Base-by-base conservation (phyloP, 352 stramenopile species). In the Globisporangium nodosum region DNA sequence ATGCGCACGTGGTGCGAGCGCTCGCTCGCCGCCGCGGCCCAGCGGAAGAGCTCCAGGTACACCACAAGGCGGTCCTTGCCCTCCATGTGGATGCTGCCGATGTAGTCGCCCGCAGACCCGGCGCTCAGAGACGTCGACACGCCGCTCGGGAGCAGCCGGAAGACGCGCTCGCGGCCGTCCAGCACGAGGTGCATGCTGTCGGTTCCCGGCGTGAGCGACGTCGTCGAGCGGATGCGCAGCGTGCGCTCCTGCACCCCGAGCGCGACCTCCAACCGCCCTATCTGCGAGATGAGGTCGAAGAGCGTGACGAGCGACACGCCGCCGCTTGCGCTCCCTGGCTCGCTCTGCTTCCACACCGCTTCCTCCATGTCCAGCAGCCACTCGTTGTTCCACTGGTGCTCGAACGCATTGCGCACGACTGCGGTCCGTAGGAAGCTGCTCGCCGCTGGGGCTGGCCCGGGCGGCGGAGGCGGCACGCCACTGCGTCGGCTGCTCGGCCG, bases 81-180 rank as follows among this genome's bases (percentile, higher is more conserved):
- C 47, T 86, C 74, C 20, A 79, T 64, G n/a, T 71, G 71, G 49
- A 86, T 80, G 49, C 73, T 68, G 13, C 70, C 81, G 31, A 85
- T 58, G 53, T 92, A 92, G 65, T 92, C 79, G 30, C 81, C 81
- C 2, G 53, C 49, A 7, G 52, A 61, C 0, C 66, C 65, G 37
- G 59, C 65, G 30, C 54, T 56, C 27, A 72, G 64, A 24, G 56
- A 65, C 21, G 78, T 71, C 27, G 76, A 57, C 39, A 73, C 58
- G 46, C 81, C 81, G 58, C 88, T 84, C 24, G 73, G 68, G 18
- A 83, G 76, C 24, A 82, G 50, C 5, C 76, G 78, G 62, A 83
- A 88, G 49, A 87, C 66, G 18, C 77, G 77, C 39, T 77, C 78
- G 39, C 77, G 83, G 27, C 70, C 68, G 54, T 91, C 79, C 37